Evolutionary conservation across 371 early-diverging fungal genomes (phyloP).

Genomic region (Lichtheimia hyalospora): DNA sequence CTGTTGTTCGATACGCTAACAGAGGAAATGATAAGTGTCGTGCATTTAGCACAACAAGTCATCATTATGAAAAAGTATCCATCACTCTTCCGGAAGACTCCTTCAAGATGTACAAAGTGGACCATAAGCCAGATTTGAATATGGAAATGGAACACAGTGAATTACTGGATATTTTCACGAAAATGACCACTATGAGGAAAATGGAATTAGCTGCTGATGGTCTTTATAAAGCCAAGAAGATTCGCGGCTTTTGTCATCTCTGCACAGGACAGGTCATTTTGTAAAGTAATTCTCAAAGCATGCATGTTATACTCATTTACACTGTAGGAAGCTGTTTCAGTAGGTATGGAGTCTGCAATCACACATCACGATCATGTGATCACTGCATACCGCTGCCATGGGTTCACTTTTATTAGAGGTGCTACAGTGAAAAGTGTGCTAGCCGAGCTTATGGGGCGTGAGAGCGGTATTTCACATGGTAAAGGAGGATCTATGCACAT

Average conservation of each 20-base stretch:
- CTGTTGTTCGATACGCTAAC: too few species aligned
- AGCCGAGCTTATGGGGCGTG: constrained; percentile 89
- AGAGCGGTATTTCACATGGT: constrained; percentile 91
- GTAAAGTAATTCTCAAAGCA: too few species aligned
- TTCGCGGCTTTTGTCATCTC: constrained; percentile 99
- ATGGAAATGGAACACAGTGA: constrained; percentile 67
- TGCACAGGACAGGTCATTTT: constrained; percentile 91
- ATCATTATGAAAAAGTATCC: neutral
- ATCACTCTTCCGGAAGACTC: constrained; percentile 59
- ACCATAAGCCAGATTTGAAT: constrained; percentile 54
- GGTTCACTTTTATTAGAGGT: constrained; percentile 94
- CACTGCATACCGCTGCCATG: constrained; percentile 99
- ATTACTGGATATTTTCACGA: constrained; percentile 80
- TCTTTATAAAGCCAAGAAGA: constrained; percentile 95
- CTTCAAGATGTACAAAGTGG: constrained; percentile 72
- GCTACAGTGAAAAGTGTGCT: constrained; percentile 73
- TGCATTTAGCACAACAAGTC: too few species aligned
- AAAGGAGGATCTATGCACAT: constrained; percentile 99
- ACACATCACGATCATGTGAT: constrained; percentile 89
- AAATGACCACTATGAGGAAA: constrained; percentile 89
- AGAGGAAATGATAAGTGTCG: too few species aligned
- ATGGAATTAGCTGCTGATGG: constrained; percentile 95
- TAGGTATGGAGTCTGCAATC: constrained; percentile 93
- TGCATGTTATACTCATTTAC: too few species aligned
- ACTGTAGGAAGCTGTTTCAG: constrained; percentile 91